These are phyloP conservation scores for Trichosporon faecale DNA, from an alignment of 1,284 basidiomycete genomes.

Conservation along the genomic window DNA sequence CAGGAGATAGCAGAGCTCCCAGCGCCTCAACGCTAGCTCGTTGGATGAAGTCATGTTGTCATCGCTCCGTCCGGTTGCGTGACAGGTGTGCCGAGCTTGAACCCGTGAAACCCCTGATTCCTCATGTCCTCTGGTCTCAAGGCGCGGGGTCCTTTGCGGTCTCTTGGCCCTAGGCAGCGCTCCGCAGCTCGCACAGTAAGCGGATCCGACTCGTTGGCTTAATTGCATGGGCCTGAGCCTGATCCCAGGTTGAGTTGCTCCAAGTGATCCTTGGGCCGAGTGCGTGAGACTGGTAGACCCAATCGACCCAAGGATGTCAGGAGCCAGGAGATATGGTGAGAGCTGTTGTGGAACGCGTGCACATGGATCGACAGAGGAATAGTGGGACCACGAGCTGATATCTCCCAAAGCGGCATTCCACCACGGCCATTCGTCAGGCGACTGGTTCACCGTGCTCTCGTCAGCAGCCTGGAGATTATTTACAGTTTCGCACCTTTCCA, in stretches of 20 bases:
- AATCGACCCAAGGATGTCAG: too few relatives aligned
- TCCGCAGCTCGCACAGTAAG: background rate
- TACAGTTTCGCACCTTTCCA: background rate
- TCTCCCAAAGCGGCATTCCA: background rate
- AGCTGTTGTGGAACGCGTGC: background rate
- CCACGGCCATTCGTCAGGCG: background rate
- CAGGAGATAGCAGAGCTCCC: too few relatives aligned
- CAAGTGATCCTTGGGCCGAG: background rate
- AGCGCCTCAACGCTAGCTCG: too few relatives aligned
- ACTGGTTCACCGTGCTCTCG: background rate
- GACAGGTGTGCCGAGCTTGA: background rate
- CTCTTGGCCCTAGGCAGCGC: background rate
- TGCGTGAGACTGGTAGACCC: too few relatives aligned
- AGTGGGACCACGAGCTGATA: background rate
- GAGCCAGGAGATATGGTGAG: background rate
- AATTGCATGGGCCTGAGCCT: background rate
- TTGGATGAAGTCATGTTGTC: background rate
- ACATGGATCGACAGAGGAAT: background rate
- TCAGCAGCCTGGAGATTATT: background rate
- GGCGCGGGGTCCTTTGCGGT: background rate
- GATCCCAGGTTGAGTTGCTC: background rate
- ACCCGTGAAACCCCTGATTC: constrained; percentile 3
- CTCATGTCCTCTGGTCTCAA: background rate
- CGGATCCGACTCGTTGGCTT: background rate
- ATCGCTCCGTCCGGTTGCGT: background rate